Evolutionary conservation across 495 filamentous ascomycete genomes (phyloP), one percentile per base, ranked within the genome.

Genomic region (Penicillium cataractarum): DNA sequence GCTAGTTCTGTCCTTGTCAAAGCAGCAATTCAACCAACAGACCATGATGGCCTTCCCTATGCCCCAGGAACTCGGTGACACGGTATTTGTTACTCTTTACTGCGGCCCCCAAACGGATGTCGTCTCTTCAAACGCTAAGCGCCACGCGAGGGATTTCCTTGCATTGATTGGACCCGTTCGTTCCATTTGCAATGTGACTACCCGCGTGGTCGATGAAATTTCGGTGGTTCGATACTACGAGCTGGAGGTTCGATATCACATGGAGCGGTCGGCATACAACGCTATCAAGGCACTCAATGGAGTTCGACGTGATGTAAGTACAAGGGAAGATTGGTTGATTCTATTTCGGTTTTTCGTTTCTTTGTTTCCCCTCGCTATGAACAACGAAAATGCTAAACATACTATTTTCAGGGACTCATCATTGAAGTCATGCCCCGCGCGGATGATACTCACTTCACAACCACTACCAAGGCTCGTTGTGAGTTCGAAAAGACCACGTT

Each of bases 341-440:
- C 17, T 54, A 21, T 24, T 19, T 15, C 12, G 31, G 2, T 22
- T 19, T 19, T n/a, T n/a, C n/a, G n/a, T n/a, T n/a, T n/a, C n/a
- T n/a, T n/a, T n/a, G n/a, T n/a, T n/a, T n/a, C n/a, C n/a, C n/a
- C n/a, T n/a, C n/a, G n/a, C n/a, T n/a, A n/a, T n/a, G n/a, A n/a
- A n/a, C n/a, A n/a, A n/a, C n/a, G n/a, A n/a, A n/a, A n/a, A 44
- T 51, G 42, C 51, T 42, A 39, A 53, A 39, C 5, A 13, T 15
- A n/a, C 37, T 46, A 24, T 9, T n/a, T n/a, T 35, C 31, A 76
- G 74, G 69, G 73, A 21, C 73, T 69, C 33, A 58, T 76, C 17
- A 55, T 74, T 13, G 70, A 76, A 46, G 65, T 74, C 33, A 65
- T 62, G 4, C 54, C 58, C 67, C 69, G 29, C 65, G 65, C 22